Conservation (phyloP, 768 basidiomycete species). For the Rhodosporidiobolus odoratus region DNA sequence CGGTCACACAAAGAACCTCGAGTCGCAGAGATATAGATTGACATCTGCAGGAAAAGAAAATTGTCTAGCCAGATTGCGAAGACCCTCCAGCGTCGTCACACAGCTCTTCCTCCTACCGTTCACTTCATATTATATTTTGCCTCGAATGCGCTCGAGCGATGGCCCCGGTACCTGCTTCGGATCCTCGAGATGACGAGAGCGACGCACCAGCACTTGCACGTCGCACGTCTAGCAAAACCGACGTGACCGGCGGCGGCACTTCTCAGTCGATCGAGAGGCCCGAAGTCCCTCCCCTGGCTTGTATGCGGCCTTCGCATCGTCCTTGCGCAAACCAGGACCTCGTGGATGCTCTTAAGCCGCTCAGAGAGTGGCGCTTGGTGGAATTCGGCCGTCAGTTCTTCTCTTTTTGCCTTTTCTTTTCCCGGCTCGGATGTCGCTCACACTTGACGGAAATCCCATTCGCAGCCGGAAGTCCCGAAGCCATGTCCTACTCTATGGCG, state of each 20-base stretch:
- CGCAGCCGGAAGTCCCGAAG: background rate
- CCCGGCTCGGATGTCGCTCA: no score
- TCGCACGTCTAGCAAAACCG: background rate
- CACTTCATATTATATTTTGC: no score
- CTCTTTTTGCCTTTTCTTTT: no score
- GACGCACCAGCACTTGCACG: background rate
- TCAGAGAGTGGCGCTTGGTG: constrained; percentile 5
- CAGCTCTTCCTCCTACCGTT: no score
- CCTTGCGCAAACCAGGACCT: constrained; percentile 27
- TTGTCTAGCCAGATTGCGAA: no score
- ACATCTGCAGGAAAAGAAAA: no score
- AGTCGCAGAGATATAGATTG: no score
- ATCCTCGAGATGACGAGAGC: no score
- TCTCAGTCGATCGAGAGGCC: background rate
- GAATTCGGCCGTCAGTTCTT: constrained; percentile 18
- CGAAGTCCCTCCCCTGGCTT: constrained; percentile 13
- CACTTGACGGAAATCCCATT: rapidly evolving
- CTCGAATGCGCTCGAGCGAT: no score
- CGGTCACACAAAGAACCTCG: no score
- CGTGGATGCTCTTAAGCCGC: constrained; percentile 3
- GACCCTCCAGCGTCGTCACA: no score
- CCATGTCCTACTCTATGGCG: constrained; percentile 22
- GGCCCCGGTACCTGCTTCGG: no score
- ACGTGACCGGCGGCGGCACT: background rate
- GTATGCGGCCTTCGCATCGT: constrained; percentile 20